Percentiles rank a stretch among this genome's conserved stretches.
phyloP scores from a whole-genome alignment of 371 early-diverging fungal species.

The Modicella reniformis region DNA sequence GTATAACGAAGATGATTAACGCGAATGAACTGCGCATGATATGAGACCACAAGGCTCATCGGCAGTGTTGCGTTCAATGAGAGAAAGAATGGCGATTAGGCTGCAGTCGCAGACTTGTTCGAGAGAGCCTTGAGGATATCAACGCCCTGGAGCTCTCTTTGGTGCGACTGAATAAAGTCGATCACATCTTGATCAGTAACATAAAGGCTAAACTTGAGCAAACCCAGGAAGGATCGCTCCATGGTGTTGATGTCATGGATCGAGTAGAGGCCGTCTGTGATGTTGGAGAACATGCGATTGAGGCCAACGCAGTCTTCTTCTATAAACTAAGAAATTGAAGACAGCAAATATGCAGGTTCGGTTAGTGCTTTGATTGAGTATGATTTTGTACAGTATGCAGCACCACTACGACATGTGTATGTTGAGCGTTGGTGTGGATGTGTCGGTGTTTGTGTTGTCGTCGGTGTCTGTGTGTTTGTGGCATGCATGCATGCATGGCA shows the following conservation, averaged over 20 bases:
- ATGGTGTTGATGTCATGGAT: slow-evolving; percentile 73
- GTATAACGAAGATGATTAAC: too few species aligned
- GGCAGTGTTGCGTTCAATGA: too few species aligned
- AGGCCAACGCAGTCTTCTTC: slow-evolving; percentile 70
- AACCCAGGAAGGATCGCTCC: slow-evolving; percentile 73
- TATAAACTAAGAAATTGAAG: slow-evolving; percentile 54
- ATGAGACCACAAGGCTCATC: too few species aligned
- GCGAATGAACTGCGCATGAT: too few species aligned
- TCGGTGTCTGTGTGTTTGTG: too few species aligned
- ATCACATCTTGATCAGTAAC: slow-evolving; percentile 42
- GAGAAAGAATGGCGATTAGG: not conserved
- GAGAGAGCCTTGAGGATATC: slow-evolving; percentile 32
- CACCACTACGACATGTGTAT: too few species aligned
- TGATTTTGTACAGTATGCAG: too few species aligned
- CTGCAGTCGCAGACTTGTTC: slow-evolving; percentile 23
- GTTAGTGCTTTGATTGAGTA: too few species aligned
- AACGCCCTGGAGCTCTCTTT: slow-evolving; percentile 40
- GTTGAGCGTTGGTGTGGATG: too few species aligned
- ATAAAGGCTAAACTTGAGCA: slow-evolving; percentile 60
- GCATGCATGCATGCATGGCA: not conserved
- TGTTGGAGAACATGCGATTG: slow-evolving; percentile 68
- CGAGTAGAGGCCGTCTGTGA: slow-evolving; percentile 71
- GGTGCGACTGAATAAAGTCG: slow-evolving; percentile 34
- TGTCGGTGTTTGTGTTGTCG: too few species aligned
- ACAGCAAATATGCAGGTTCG: not conserved